These are phyloP conservation scores for Phlegmacium glaucopus DNA, from an alignment of 768 basidiomycete species.

Conservation along the genomic window DNA sequence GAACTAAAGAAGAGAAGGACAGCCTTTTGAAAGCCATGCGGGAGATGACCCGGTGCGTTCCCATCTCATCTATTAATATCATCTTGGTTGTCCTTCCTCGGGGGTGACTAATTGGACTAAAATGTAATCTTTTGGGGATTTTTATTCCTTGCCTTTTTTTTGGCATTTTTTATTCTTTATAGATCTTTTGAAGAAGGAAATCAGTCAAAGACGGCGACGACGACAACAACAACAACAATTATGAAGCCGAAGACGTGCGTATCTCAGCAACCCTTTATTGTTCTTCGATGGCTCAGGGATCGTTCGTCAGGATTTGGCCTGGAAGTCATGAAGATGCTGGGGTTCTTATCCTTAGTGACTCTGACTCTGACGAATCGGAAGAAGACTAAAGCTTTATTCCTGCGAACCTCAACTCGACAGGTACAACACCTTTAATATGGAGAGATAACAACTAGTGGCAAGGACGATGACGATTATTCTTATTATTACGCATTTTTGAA, in stretches of 20 bases:
- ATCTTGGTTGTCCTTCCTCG: conserved; percentile 11
- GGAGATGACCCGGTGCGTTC: conserved; percentile 52
- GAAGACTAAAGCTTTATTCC: conserved; percentile 5
- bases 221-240: conserved; percentile 3
- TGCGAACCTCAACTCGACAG: no score
- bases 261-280: conserved; percentile 3
- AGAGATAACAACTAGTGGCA: conserved; percentile 21
- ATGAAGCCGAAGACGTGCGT: conserved; percentile 2
- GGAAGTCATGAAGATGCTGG: conserved; percentile 36
- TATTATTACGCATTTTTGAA: conserved; percentile 4
- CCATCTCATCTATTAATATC: conserved; percentile 7
- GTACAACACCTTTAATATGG: no score
- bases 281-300: conserved; percentile 11
- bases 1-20: conserved; percentile 51
- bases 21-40: conserved; percentile 41
- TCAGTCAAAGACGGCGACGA: background rate
- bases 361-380: conserved; percentile 35
- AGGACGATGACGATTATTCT: conserved; percentile 18
- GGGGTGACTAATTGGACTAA: background rate
- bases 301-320: conserved; percentile 39
- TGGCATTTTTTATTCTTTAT: conserved; percentile 13
- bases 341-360: conserved; percentile 50
- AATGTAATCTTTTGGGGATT: conserved; percentile 4
- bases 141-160: conserved; percentile 7
- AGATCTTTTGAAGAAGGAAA: conserved; percentile 36